Evolutionary conservation across 441 rosid genomes (phyloP).

Genomic region (Jatropha multifida): DNA sequence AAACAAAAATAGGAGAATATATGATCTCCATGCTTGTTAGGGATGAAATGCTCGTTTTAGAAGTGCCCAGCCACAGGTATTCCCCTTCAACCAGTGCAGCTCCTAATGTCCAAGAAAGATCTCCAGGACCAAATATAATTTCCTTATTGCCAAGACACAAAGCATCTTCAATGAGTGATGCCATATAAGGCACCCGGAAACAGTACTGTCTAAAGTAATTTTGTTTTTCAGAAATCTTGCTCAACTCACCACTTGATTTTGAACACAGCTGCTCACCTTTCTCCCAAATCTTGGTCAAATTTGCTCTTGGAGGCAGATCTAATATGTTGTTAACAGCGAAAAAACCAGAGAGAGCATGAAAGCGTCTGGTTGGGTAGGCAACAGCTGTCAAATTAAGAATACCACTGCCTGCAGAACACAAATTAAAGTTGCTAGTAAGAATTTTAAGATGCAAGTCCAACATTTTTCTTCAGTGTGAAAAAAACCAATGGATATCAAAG

Average conservation of each 20-base stretch:
- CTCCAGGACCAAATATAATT: slow-evolving; percentile 51
- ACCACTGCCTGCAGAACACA: slow-evolving; percentile 36
- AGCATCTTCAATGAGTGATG: slow-evolving; percentile 44
- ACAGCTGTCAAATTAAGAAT: slow-evolving; percentile 31
- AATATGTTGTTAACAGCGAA: slow-evolving; percentile 41
- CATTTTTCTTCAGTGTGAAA: not conserved
- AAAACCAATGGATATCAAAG: not conserved
- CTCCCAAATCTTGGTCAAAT: slow-evolving; percentile 41
- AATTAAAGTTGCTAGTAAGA: slow-evolving; percentile 12
- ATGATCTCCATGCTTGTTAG: slow-evolving; percentile 18
- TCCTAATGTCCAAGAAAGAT: slow-evolving; percentile 68
- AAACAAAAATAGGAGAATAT: slow-evolving; percentile 37
- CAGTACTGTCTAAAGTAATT: slow-evolving; percentile 39
- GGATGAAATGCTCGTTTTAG: slow-evolving; percentile 18
- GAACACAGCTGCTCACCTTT: slow-evolving; percentile 50
- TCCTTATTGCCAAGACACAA: slow-evolving; percentile 38
- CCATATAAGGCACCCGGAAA: slow-evolving; percentile 50
- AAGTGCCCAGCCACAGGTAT: slow-evolving; percentile 27
- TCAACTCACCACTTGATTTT: slow-evolving; percentile 28
- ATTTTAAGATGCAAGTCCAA: not conserved
- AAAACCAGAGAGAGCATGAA: slow-evolving; percentile 66
- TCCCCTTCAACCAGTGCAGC: slow-evolving; percentile 56
- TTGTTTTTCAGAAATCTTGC: slow-evolving; percentile 23
- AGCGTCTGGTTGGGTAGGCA: slow-evolving; percentile 26
- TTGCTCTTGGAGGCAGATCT: slow-evolving; percentile 41